phyloP scores from a whole-genome alignment of 495 filamentous ascomycete genomes.

The Glonium stellatum region DNA sequence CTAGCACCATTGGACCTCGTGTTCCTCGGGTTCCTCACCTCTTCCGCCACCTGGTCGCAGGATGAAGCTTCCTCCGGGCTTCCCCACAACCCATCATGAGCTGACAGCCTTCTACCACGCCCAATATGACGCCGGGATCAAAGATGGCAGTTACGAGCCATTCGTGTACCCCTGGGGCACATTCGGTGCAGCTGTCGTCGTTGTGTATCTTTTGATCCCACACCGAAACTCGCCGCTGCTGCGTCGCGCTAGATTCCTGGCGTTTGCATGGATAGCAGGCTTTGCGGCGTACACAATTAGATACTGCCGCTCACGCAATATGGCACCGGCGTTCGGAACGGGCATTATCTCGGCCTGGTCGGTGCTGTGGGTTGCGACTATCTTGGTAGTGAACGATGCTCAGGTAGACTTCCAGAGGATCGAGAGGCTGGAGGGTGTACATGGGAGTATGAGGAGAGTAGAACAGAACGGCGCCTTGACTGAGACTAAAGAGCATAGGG shows the following conservation, averaged over 20 bases:
- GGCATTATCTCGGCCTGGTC: constrained; percentile 62
- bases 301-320: constrained; percentile 46
- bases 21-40: neutral
- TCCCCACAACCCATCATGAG: constrained; percentile 23
- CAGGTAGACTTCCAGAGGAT: constrained; percentile 65
- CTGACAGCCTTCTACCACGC: constrained; percentile 15
- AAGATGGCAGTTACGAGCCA: constrained; percentile 42
- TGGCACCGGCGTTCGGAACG: constrained; percentile 58
- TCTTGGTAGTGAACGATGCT: constrained; percentile 58
- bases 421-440: constrained; percentile 36
- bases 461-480: constrained; percentile 24
- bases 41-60: neutral
- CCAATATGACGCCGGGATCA: constrained; percentile 27
- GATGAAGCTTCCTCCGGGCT: neutral
- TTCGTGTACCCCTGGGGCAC: constrained; percentile 52
- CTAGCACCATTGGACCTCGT: neutral
- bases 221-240: constrained; percentile 46
- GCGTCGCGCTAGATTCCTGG: constrained; percentile 44
- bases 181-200: constrained; percentile 43
- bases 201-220: constrained; percentile 54
- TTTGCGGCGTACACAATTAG: constrained; percentile 42
- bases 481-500: neutral
- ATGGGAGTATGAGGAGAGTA: constrained; percentile 29
- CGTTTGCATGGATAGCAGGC: constrained; percentile 46
- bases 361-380: constrained; percentile 54